Evolutionary conservation across 495 filamentous ascomycete species (phyloP).

Genomic region (Trichocladium antarcticum): DNA sequence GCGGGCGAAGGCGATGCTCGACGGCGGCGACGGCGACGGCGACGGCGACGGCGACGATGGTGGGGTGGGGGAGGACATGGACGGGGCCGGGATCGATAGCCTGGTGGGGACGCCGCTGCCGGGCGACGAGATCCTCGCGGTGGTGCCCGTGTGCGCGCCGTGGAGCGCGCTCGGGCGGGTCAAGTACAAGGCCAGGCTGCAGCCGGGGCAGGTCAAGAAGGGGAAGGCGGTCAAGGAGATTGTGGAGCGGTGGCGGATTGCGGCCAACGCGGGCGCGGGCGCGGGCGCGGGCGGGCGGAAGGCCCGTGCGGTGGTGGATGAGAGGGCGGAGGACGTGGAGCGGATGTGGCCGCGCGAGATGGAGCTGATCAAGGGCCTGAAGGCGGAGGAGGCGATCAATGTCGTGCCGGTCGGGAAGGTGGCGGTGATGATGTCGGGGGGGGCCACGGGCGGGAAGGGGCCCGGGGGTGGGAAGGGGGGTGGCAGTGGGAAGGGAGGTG

Average conservation of each 20-base stretch:
- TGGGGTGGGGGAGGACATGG: slow-evolving; percentile 41
- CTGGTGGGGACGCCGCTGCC: slow-evolving; percentile 66
- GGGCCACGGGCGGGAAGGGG: slow-evolving; percentile 36
- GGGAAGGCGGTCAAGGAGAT: slow-evolving; percentile 92
- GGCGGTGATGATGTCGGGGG: slow-evolving; percentile 59
- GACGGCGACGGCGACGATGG: background rate
- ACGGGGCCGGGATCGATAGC: slow-evolving; percentile 54
- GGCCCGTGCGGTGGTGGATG: slow-evolving; percentile 42
- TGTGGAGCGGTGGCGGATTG: slow-evolving; percentile 59
- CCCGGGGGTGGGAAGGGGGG: slow-evolving; percentile 34
- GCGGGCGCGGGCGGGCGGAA: slow-evolving; percentile 33
- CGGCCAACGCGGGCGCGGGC: slow-evolving; percentile 7
- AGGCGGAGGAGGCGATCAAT: slow-evolving; percentile 71
- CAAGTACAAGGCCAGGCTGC: slow-evolving; percentile 87
- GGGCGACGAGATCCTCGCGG: slow-evolving; percentile 81
- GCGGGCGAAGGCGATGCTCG: slow-evolving; percentile 44
- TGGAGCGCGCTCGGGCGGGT: slow-evolving; percentile 66
- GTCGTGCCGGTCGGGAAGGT: slow-evolving; percentile 76
- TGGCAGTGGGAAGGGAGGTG: slow-evolving; percentile 20
- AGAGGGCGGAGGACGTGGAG: slow-evolving; percentile 50
- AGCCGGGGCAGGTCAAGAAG: slow-evolving; percentile 83
- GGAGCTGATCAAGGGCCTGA: slow-evolving; percentile 69
- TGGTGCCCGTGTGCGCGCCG: slow-evolving; percentile 82
- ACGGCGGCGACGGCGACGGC: slow-evolving; percentile 31
- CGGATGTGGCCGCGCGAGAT: slow-evolving; percentile 71